These are phyloP conservation scores for Sergeia podlipaevii DNA, from an alignment of 208 protist species.

Conservation along the genomic window DNA sequence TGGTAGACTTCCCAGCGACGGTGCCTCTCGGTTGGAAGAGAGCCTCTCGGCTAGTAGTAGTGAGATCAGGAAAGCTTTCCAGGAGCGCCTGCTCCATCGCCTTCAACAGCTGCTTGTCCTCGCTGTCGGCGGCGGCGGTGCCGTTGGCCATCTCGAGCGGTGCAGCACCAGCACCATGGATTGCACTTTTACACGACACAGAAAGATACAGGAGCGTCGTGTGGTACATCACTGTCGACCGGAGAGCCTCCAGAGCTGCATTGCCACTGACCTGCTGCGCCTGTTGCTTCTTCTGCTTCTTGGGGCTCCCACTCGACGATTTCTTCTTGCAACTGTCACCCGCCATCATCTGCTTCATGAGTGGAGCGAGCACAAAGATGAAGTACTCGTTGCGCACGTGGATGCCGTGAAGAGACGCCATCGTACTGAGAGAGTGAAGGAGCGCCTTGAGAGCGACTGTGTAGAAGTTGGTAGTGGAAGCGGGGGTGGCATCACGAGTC, in stretches of 20 bases:
- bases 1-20: not conserved
- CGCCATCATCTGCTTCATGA: constrained; percentile 16
- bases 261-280: not conserved
- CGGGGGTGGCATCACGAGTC: too few species aligned
- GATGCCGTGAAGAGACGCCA: constrained; percentile 12
- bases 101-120: constrained; percentile 3
- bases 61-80: not conserved
- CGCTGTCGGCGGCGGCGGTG: not conserved
- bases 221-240: constrained; percentile 27
- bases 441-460: constrained; percentile 10
- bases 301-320: not conserved
- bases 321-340: not conserved
- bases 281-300: constrained; percentile 6
- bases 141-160: not conserved
- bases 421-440: constrained; percentile 21
- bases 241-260: constrained; percentile 5
- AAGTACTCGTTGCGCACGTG: constrained; percentile 13
- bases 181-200: not conserved
- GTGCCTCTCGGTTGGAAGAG: not conserved
- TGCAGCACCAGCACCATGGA: too few species aligned
- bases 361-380: constrained; percentile 12
- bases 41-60: not conserved
- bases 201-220: constrained; percentile 30
- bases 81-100: constrained; percentile 7
- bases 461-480: constrained; percentile 2